Evolutionary conservation across 1,139 yeast species (phyloP).

Genomic region (Yamadazyma membranifaciens): DNA sequence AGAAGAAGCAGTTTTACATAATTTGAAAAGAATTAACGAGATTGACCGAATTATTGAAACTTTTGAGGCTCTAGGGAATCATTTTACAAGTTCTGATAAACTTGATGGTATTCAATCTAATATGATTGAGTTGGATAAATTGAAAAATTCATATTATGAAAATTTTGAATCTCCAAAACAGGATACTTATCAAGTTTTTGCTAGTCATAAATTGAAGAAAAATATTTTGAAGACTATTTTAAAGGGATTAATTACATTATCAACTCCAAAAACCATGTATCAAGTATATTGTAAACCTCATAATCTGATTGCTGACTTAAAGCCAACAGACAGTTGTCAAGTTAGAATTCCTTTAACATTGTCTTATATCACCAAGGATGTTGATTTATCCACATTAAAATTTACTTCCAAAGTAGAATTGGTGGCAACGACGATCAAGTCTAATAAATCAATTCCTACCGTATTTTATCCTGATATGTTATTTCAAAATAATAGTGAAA

Average conservation of each 20-base stretch:
- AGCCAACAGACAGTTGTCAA: constrained; percentile 13
- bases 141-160: constrained; percentile 30
- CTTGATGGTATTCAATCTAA: constrained; percentile 3
- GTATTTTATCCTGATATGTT: constrained; percentile 37
- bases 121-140: constrained; percentile 24
- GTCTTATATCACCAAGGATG: constrained; percentile 19
- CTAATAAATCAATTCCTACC: constrained; percentile 37
- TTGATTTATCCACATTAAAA: constrained; percentile 10
- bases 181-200: constrained; percentile 28
- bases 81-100: constrained; percentile 3
- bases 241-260: constrained; percentile 33
- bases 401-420: constrained; percentile 32
- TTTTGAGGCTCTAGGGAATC: constrained; percentile 20
- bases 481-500: constrained; percentile 31
- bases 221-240: constrained; percentile 31
- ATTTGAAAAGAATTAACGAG: constrained; percentile 24
- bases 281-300: constrained; percentile 13
- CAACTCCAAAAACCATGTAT: constrained; percentile 31
- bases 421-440: constrained; percentile 30
- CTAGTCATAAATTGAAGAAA: constrained; percentile 32
- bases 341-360: constrained; percentile 27
- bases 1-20: constrained; percentile 32
- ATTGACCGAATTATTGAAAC: constrained; percentile 26
- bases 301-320: constrained; percentile 9
- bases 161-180: constrained; percentile 16